Evolutionary conservation across 2,329 filamentous ascomycete species (phyloP), one percentile per base, ranked within the genome.

Genomic region (Colletotrichum theobromicola): DNA sequence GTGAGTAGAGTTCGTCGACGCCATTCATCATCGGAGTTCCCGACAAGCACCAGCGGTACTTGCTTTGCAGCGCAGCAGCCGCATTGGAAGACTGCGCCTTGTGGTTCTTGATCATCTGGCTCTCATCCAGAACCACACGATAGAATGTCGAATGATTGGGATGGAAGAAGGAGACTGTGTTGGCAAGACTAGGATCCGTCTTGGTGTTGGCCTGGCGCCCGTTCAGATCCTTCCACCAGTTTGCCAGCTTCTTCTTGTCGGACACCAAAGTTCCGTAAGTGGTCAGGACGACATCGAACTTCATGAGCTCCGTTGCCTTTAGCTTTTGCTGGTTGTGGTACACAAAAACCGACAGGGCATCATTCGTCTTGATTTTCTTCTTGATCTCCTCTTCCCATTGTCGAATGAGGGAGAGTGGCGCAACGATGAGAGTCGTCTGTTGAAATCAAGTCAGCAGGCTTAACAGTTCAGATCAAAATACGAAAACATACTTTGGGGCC

Each of bases 11-110:
- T 79, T 98, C 96, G 28, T 90, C 87, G 4, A 96, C 91, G 15
- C 89, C 91, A 78, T 98, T 98, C 93, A 97, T 97, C 93, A 96
- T 95, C 0, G 94, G 94, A 0, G 94, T 97, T 30, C 94, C 94
- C 4, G 93, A 95, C 82, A 96, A 89, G 80, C 93, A 95, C 85
- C 94, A 92, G 62, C 94, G 89, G 80, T 94, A 90, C 42, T 85
- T 86, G 16, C 93, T 86, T 74, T 89, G 84, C 18, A 97, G 26
- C 26, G 63, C 37, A 82, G 13, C 84, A 81, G 77, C 87, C 90
- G 34, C 90, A 18, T 35, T 18, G 9, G 74, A 90, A 6, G 91
- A 94, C 76, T 88, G 87, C 2, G 93, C 90, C 7, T 88, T 85
- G 72, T 89, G 89, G 79, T 96, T 96, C 85, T 96, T 96, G 85